Base-by-base conservation (phyloP, 2,329 filamentous ascomycete genomes). In the Fusarium oligoseptatum region DNA sequence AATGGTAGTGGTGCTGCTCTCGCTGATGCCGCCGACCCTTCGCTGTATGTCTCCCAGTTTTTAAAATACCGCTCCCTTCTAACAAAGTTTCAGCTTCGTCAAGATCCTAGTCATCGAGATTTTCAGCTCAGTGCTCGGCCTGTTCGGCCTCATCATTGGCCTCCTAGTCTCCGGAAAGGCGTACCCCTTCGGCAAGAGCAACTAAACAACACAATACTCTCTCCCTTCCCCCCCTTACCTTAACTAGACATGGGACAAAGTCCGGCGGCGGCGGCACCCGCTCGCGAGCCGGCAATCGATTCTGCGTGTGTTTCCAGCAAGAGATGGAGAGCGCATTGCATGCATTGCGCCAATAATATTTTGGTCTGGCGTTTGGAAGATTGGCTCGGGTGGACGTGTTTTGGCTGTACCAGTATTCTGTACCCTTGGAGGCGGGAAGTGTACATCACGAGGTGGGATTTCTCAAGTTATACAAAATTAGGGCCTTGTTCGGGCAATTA, bases 91-190 rank as follows among this genome's bases (percentile, higher is more conserved):
- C 66, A 98, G 95, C 64, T 99, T 99, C 85, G 96, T 99, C 85
- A 98, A 98, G 87, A 98, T 99, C 77, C 92, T 99, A 62, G 96
- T 99, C 77, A 97, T 99, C 80, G 97, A 99, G 85, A 99, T 99
- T 83, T 99, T 99, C 88, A 98, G 95, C 83, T 98, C 96, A 45
- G 96, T 99, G 58, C 89, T 99, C 12, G 97, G 97, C 74, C 91
- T 99, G 4, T 99, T 99, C 81, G 97, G 97, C 68, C 89, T 99
- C 74, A 99, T 99, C 81, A 92, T 99, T 77, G 97, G 97, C 55
- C 89, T 99, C 65, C 88, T 99, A 76, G 90, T 98, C 62, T 94
- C 94, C 68, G 90, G 92, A 82, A 97, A 97, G 85, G 95, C 97
- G 29, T 82, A 87, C 27, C 94, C 95, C 73, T 97, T 98, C 72